phyloP scores from a whole-genome alignment of 78 protist genomes.

The Dictyostelium firmibasis region DNA sequence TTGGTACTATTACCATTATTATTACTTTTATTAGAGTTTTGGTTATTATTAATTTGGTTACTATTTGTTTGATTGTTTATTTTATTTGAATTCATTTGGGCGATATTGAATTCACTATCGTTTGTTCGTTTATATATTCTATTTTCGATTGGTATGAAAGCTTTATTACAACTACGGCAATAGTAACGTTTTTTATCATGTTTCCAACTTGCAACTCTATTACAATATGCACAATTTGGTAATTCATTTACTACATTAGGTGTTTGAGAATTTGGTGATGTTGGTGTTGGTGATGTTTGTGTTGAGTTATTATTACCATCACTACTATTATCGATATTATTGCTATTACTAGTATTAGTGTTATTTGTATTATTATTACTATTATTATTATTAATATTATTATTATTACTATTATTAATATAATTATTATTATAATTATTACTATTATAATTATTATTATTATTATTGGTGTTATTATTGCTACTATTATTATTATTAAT shows the following conservation, averaged over 20 bases:
- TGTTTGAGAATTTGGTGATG: background rate
- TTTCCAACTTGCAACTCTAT: constrained; percentile 40
- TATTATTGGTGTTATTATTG: background rate
- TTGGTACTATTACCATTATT: background rate
- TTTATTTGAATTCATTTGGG: background rate
- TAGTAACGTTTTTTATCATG: constrained; percentile 78
- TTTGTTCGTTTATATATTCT: background rate
- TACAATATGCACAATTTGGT: constrained; percentile 33
- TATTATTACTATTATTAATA: constrained; percentile 49
- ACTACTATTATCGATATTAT: background rate
- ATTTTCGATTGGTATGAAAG: constrained; percentile 52
- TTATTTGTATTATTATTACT: constrained; percentile 52
- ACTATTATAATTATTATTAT: background rate
- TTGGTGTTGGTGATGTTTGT: constrained; percentile 14
- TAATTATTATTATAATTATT: constrained; percentile 20
- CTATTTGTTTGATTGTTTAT: background rate
- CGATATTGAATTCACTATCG: background rate
- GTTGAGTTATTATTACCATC: background rate
- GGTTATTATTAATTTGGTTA: background rate
- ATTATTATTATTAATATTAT: constrained; percentile 49
- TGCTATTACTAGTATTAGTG: background rate
- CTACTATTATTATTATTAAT: too few relatives aligned
- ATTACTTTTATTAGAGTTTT: background rate
- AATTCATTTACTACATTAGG: background rate
- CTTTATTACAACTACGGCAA: constrained; percentile 53